Evolutionary conservation across 495 filamentous ascomycete genomes (phyloP).

Genomic region (Parathielavia appendiculata): DNA sequence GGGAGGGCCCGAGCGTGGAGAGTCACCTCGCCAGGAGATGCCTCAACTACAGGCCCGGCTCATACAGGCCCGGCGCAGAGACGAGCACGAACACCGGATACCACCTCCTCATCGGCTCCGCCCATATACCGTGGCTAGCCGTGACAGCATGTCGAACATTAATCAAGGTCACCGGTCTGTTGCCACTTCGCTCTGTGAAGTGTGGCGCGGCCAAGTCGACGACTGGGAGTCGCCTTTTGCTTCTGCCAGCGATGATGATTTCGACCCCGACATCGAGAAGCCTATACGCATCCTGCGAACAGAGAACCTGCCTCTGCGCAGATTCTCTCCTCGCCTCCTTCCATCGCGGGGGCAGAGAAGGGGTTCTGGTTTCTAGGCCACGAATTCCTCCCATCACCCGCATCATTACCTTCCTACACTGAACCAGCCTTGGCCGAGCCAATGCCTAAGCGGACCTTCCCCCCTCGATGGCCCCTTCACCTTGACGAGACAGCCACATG

Average conservation of each 20-base stretch:
- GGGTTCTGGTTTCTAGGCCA: slow-evolving; percentile 13
- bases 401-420: not conserved
- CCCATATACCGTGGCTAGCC: slow-evolving; percentile 11
- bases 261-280: slow-evolving; percentile 16
- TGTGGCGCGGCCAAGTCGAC: slow-evolving; percentile 28
- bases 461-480: slow-evolving; percentile 5
- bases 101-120: slow-evolving; percentile 1
- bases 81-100: not conserved
- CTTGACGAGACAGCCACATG: slow-evolving; percentile 7
- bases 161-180: slow-evolving; percentile 17
- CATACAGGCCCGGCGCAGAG: not conserved
- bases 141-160: slow-evolving; percentile 15
- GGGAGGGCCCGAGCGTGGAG: not conserved
- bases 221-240: slow-evolving; percentile 33
- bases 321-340: slow-evolving; percentile 9
- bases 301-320: slow-evolving; percentile 12
- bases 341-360: slow-evolving; percentile 11
- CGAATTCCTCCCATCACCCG: not conserved
- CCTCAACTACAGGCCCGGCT: not conserved
- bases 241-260: slow-evolving; percentile 15
- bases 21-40: not conserved
- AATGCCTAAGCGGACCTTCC: not conserved
- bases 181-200: slow-evolving; percentile 26
- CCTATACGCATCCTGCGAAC: slow-evolving; percentile 11
- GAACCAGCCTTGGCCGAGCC: not conserved